Base-by-base conservation (phyloP, 2,329 filamentous ascomycete species). In the Tolypocladium nubicola region DNA sequence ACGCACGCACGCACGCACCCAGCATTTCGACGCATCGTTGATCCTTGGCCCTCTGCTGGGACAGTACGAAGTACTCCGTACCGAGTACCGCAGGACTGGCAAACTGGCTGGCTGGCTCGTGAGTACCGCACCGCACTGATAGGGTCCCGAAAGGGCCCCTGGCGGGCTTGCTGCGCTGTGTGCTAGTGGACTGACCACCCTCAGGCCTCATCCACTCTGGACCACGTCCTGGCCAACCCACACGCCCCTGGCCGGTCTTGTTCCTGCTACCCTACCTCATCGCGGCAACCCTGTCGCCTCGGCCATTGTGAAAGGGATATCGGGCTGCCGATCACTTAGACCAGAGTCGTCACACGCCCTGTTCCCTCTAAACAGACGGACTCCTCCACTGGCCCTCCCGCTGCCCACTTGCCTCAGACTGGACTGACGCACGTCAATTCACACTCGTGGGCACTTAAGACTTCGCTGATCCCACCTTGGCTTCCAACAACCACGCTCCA, bases 381-480 rank as follows among this genome's bases (percentile, higher is more conserved):
- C 64, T 66, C 66, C 68, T 72, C 69, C 68, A 71, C 69, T 68
- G 63, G 65, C 66, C 62, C 66, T 70, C 67, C 71, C 70, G 68
- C 69, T 66, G 67, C 65, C 73, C 73, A 68, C 67, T 67, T 66
- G 62, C 66, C 66, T 68, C 67, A 67, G 69, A 70, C 66, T 66
- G 66, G 67, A 68, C 70, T 72, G 70, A 71, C 70, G 70, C 70
- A 73, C 67, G 69, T 71, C 68, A 71, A 71, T 70, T 69, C 64
- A 62, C 62, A 69, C 58, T 61, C 64, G 65, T 64, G 66, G 73
- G 76, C 77, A 81, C 79, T 79, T 81, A 81, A 81, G 71, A 80
- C 76, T 75, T 77, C 76, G 79, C 78, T 80, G 79, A 82, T 82
- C 79, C 79, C 78, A 76, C 70, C 65, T 69, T 65, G 66, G 63